These are phyloP conservation scores for Pharus latifolius DNA, from an alignment of 176 grass and related monocot genomes.

Conservation along the genomic window DNA sequence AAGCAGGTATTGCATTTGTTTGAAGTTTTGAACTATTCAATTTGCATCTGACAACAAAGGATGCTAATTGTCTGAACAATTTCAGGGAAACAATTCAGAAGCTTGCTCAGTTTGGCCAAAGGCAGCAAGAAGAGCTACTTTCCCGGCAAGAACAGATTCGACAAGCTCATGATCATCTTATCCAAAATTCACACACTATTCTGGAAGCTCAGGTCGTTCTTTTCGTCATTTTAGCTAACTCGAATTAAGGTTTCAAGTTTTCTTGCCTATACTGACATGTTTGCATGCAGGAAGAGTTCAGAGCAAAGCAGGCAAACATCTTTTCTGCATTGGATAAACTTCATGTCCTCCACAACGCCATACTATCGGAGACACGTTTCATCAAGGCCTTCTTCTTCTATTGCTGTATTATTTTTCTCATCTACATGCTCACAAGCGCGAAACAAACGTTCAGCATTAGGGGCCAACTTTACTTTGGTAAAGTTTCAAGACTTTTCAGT, in stretches of 20 bases:
- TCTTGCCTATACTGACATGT: not conserved
- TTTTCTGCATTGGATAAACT: slow-evolving; percentile 73
- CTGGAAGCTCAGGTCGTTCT: slow-evolving; percentile 32
- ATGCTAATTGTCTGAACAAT: not conserved
- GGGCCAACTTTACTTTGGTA: slow-evolving; percentile 55
- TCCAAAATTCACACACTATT: slow-evolving; percentile 51
- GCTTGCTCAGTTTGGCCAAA: slow-evolving; percentile 40
- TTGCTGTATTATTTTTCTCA: slow-evolving; percentile 48
- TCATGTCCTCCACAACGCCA: slow-evolving; percentile 47
- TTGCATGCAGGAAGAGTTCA: slow-evolving; percentile 54
- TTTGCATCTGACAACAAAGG: not conserved
- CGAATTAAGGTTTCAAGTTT: not conserved
- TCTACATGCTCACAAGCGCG: slow-evolving; percentile 75
- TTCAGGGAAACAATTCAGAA: slow-evolving; percentile 36
- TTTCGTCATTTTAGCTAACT: not conserved
- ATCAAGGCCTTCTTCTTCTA: slow-evolving; percentile 83
- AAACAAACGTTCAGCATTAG: slow-evolving; percentile 60
- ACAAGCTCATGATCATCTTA: slow-evolving; percentile 37
- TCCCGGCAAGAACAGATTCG: slow-evolving; percentile 50
- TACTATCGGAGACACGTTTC: slow-evolving; percentile 59
- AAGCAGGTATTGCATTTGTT: slow-evolving; percentile 32
- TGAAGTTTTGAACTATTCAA: not conserved
- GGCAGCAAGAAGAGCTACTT: slow-evolving; percentile 52
- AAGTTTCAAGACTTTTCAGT: not conserved
- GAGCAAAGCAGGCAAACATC: slow-evolving; percentile 55